Evolutionary conservation across 2,329 filamentous ascomycete species (phyloP).

Genomic region (Ophiocordyceps camponoti-saundersi): DNA sequence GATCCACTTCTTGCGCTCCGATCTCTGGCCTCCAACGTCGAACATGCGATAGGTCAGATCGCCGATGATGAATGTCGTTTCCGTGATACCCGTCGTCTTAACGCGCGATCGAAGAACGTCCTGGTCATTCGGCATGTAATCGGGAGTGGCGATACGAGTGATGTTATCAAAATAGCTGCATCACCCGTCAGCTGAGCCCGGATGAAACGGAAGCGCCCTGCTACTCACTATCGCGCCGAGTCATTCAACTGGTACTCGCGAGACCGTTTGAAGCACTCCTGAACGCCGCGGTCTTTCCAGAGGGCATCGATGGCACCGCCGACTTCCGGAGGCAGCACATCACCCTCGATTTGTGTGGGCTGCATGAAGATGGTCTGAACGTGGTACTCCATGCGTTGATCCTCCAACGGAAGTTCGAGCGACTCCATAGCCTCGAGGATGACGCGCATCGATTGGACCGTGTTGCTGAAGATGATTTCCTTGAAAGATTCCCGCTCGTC

Average conservation of each 20-base stretch:
- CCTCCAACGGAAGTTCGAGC: constrained; percentile 66
- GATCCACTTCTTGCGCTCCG: constrained; percentile 98
- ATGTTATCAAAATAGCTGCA: constrained; percentile 89
- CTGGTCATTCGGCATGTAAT: constrained; percentile 91
- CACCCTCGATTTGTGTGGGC: constrained; percentile 88
- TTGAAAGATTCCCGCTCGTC: constrained; percentile 61
- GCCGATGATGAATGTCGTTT: constrained; percentile 90
- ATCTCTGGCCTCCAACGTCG: constrained; percentile 88
- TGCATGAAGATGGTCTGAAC: constrained; percentile 99
- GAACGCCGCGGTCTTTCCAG: constrained; percentile 85
- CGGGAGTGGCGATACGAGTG: constrained; percentile 72
- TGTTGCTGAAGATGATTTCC: constrained; percentile 56
- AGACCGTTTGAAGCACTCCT: constrained; percentile 89
- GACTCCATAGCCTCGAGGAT: constrained; percentile 55
- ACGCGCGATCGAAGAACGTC: constrained; percentile 91
- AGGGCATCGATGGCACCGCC: constrained; percentile 82
- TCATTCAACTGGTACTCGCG: constrained; percentile 94
- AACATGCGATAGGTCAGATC: constrained; percentile 95
- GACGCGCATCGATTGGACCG: constrained; percentile 52
- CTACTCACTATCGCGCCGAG: constrained; percentile 71
- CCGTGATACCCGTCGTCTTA: constrained; percentile 94
- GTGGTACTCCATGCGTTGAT: constrained; percentile 88
- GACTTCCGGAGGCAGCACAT: constrained; percentile 85
- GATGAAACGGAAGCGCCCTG: neutral
- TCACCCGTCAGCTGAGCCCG: constrained; percentile 14